Percentiles rank a stretch among this genome's conserved stretches.
phyloP scores from a whole-genome alignment of 257 asterid genomes.

The Solanum ossicruentum region DNA sequence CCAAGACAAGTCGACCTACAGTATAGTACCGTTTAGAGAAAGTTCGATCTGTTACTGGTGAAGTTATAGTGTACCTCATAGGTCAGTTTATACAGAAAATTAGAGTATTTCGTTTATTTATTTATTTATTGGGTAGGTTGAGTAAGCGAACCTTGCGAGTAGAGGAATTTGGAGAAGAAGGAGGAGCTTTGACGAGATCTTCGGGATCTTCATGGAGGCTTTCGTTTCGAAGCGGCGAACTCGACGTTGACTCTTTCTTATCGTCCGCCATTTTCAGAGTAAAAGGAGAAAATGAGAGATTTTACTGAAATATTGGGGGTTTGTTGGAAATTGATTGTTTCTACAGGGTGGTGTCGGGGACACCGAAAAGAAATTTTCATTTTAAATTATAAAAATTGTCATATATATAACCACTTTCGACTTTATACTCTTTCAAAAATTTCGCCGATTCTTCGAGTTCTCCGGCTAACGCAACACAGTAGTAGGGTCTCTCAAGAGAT shows the following conservation, averaged over 20 bases:
- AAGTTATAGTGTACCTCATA: not conserved
- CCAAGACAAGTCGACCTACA: not conserved
- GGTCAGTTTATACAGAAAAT: not conserved
- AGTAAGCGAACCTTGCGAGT: conserved; percentile 53
- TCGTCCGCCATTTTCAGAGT: conserved; percentile 57
- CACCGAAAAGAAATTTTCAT: not conserved
- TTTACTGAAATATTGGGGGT: not conserved
- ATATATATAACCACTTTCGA: not conserved
- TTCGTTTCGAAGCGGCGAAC: conserved; percentile 17
- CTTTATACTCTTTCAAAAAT: too few relatives aligned
- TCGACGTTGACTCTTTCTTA: conserved; percentile 60
- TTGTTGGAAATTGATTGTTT: not conserved
- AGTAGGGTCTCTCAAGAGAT: too few relatives aligned
- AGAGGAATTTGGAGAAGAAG: conserved; percentile 70
- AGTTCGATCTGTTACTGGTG: not conserved
- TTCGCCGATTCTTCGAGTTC: too few relatives aligned
- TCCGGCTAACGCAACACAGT: too few relatives aligned
- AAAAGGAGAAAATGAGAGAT: not conserved
- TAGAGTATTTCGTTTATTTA: not conserved
- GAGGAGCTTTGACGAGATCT: conserved; percentile 56
- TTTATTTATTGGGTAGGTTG: not conserved
- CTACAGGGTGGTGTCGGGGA: not conserved
- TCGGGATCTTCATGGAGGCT: conserved; percentile 45
- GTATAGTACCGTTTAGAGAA: not conserved
- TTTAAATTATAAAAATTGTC: not conserved